phyloP scores from a whole-genome alignment of 2,329 filamentous ascomycete species.

The Ophiostoma sp. region DNA sequence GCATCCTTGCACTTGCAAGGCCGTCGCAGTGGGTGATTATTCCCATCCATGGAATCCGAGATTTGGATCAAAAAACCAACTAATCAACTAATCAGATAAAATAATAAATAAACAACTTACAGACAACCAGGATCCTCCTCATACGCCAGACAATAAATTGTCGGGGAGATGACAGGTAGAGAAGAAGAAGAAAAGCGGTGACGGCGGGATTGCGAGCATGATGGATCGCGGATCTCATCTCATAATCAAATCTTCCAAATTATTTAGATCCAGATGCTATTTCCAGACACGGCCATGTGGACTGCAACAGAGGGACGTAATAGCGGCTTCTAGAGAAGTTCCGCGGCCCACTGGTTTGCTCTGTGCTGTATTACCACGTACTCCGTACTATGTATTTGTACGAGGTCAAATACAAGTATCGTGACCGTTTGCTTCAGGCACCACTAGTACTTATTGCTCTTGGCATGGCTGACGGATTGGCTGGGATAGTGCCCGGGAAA shows the following conservation, averaged over 20 bases:
- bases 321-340: constrained; percentile 2
- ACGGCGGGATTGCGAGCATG: background rate
- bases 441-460: constrained; percentile 6
- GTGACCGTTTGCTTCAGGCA: constrained; percentile 4
- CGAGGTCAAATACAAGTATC: background rate
- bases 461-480: constrained; percentile 20
- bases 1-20: background rate
- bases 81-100: background rate
- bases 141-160: background rate
- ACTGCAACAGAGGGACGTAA: background rate
- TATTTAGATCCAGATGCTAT: background rate
- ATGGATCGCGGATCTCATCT: constrained; percentile 4
- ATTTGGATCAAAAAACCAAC: background rate
- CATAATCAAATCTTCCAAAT: background rate
- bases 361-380: background rate
- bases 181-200: background rate
- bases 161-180: background rate
- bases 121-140: background rate
- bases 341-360: background rate
- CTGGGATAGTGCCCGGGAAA: constrained; percentile 22
- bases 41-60: background rate
- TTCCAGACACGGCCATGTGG: background rate
- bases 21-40: background rate
- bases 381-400: background rate
- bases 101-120: background rate